Percentiles rank a stretch among this genome's conserved stretches.
Conservation (phyloP, 2,329 filamentous ascomycete genomes). For the Albifimbria verrucaria region DNA sequence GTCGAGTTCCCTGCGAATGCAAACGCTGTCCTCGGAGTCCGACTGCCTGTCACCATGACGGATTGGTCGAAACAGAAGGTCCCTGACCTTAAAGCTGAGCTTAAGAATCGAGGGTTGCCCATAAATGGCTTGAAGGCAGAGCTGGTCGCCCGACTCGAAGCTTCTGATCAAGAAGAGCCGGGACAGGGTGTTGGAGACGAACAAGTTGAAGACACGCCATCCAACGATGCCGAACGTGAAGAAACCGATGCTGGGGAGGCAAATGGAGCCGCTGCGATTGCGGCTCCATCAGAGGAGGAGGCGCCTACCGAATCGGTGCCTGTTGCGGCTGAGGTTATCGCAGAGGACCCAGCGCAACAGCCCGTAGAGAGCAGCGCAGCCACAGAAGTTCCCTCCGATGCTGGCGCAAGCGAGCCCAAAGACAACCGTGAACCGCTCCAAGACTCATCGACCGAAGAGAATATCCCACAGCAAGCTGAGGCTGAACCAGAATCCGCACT, state of each 20-base stretch:
- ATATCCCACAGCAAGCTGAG: not conserved
- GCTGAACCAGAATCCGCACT: not conserved
- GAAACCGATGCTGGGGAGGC: not conserved
- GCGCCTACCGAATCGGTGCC: no score
- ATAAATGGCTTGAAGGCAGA: constrained; percentile 69
- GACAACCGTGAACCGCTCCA: no score
- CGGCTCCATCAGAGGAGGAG: not conserved
- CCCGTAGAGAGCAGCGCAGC: no score
- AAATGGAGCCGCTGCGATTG: constrained; percentile 6
- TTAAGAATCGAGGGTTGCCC: constrained; percentile 68
- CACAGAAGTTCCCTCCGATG: no score
- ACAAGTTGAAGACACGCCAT: not conserved
- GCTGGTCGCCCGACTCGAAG: constrained; percentile 61
- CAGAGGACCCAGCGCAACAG: no score
- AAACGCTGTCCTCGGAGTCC: not conserved
- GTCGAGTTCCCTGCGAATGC: constrained; percentile 2
- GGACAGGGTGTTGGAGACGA: not conserved
- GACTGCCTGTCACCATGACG: constrained; percentile 34
- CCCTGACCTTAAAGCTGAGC: constrained; percentile 69
- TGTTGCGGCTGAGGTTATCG: no score
- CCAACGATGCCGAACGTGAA: constrained; percentile 4
- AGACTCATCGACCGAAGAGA: no score
- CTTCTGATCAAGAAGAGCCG: constrained; percentile 13
- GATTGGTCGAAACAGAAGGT: constrained; percentile 66
- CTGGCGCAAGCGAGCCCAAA: no score